A percentile compares a stretch with the other conserved stretches of the same genome.
Evolutionary conservation across 148 eudicot species (phyloP).

Genomic region (Chenopodium suecicum): DNA sequence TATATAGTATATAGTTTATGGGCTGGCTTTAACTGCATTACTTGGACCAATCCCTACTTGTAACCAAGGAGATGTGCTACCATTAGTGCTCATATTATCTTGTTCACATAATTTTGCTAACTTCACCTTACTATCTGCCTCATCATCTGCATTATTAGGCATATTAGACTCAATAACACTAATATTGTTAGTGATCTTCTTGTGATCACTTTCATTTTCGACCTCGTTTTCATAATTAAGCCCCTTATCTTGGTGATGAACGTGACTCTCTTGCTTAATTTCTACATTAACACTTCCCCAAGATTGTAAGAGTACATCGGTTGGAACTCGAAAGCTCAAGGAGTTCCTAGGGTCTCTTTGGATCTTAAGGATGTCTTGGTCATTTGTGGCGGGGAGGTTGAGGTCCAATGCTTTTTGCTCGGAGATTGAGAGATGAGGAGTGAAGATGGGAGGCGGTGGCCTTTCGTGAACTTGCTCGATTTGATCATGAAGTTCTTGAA

Average conservation of each 20-base stretch:
- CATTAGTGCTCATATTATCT: conserved; percentile 43
- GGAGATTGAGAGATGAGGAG: not conserved
- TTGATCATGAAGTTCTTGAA: conserved; percentile 48
- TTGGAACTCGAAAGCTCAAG: conserved; percentile 60
- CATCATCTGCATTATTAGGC: conserved; percentile 48
- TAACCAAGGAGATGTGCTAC: conserved; percentile 62
- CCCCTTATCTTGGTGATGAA: conserved; percentile 6
- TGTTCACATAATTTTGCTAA: conserved; percentile 63
- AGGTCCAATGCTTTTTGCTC: conserved; percentile 44
- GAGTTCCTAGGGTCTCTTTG: conserved; percentile 48
- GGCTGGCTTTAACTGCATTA: conserved; percentile 40
- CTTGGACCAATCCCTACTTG: conserved; percentile 73
- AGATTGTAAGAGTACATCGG: conserved; percentile 52
- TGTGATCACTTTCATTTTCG: conserved; percentile 9
- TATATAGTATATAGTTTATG: not conserved
- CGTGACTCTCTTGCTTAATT: conserved; percentile 10
- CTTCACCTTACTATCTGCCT: conserved; percentile 73
- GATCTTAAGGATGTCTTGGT: conserved; percentile 27
- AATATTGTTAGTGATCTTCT: conserved; percentile 25
- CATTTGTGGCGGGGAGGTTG: conserved; percentile 48
- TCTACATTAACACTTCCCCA: conserved; percentile 37
- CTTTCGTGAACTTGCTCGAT: conserved; percentile 35
- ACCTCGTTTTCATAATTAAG: not conserved
- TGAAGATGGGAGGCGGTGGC: conserved; percentile 13
- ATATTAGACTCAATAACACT: not conserved